Evolutionary conservation across 2,329 filamentous ascomycete genomes (phyloP).

Genomic region (Aschersonia sp.): DNA sequence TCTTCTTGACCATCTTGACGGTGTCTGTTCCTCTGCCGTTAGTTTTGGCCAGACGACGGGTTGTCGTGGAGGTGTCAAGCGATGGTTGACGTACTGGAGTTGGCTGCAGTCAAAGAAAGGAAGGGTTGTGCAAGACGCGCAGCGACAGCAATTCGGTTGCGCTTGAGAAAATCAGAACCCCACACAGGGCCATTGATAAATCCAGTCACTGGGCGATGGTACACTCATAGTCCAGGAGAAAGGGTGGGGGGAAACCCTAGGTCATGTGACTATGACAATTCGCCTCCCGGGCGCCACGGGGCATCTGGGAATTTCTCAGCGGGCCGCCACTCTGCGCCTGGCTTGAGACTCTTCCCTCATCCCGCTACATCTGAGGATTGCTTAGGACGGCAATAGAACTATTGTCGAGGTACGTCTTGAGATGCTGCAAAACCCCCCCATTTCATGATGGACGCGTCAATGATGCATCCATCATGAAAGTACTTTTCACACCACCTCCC

Average conservation of each 20-base stretch:
- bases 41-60: conserved; percentile 13
- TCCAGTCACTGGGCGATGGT: conserved; percentile 7
- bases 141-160: conserved; percentile 4
- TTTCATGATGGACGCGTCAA: conserved; percentile 13
- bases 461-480: conserved; percentile 16
- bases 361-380: conserved; percentile 40
- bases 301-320: conserved; percentile 12
- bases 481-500: background rate
- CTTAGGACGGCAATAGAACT: conserved; percentile 46
- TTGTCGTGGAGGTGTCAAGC: conserved; percentile 10
- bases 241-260: conserved; percentile 9
- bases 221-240: conserved; percentile 1
- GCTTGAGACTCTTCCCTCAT: conserved; percentile 11
- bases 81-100: conserved; percentile 5
- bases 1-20: conserved; percentile 59
- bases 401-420: conserved; percentile 50
- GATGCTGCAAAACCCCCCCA: conserved; percentile 25
- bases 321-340: conserved; percentile 14
- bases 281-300: conserved; percentile 1
- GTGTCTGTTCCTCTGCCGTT: conserved; percentile 29
- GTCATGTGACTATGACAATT: conserved; percentile 9
- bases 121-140: background rate
- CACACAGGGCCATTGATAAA: conserved; percentile 4
- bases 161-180: conserved; percentile 2
- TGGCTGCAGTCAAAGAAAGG: background rate